Conservation (phyloP, 352 stramenopile species). For the Peronospora farinosa region DNA sequence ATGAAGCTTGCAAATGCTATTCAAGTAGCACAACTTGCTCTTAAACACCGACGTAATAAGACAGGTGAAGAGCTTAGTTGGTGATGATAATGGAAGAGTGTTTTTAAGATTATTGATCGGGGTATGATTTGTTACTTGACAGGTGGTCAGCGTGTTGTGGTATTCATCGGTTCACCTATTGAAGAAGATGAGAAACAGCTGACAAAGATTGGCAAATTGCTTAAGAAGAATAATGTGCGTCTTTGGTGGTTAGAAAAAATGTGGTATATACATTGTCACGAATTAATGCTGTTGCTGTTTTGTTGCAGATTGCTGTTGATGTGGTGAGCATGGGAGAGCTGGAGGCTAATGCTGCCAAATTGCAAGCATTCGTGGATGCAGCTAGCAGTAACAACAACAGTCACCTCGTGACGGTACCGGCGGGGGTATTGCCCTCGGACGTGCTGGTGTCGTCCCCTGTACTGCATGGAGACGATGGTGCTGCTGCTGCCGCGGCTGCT, state of each 20-base stretch:
- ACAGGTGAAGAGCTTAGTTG: slow-evolving; percentile 50
- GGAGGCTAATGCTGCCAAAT: slow-evolving; percentile 83
- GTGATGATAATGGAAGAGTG: background rate
- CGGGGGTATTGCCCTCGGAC: slow-evolving; percentile 95
- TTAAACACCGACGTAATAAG: slow-evolving; percentile 99
- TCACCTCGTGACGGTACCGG: slow-evolving; percentile 95
- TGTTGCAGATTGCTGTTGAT: slow-evolving; percentile 91
- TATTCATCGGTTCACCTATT: slow-evolving; percentile 96
- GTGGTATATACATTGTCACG: background rate
- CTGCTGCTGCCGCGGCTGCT: slow-evolving; percentile 32
- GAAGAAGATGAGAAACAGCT: slow-evolving; percentile 86
- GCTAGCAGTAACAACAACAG: slow-evolving; percentile 92
- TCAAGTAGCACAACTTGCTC: slow-evolving; percentile 93
- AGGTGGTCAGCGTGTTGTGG: slow-evolving; percentile 87
- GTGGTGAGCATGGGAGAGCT: slow-evolving; percentile 96
- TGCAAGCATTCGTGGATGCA: slow-evolving; percentile 88
- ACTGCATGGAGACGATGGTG: slow-evolving; percentile 84
- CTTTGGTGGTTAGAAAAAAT: background rate
- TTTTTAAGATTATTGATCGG: background rate
- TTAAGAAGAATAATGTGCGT: slow-evolving; percentile 98
- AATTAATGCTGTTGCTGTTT: background rate
- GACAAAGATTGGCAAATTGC: slow-evolving; percentile 94
- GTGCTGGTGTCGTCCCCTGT: slow-evolving; percentile 95
- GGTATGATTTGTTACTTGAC: slow-evolving; percentile 1
- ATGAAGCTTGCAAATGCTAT: slow-evolving; percentile 94